phyloP scores from a whole-genome alignment of 1,284 basidiomycete genomes.

The Porogramme epimiltina region DNA sequence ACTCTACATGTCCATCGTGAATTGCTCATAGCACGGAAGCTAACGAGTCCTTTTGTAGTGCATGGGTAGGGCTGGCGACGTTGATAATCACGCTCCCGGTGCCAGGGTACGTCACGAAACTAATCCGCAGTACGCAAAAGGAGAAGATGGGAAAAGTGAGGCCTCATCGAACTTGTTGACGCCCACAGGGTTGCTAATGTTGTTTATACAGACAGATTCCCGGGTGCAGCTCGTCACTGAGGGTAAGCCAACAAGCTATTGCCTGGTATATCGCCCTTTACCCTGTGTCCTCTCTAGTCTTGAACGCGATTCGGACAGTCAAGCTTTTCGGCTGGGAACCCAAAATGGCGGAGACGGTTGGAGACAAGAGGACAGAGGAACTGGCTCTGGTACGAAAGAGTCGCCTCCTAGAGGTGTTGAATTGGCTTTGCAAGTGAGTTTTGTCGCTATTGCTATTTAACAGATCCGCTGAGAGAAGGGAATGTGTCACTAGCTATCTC shows the following conservation, averaged over 20 bases:
- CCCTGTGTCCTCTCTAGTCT: constrained; percentile 26
- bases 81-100: constrained; percentile 55
- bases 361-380: constrained; percentile 52
- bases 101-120: constrained; percentile 36
- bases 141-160: constrained; percentile 31
- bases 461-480: not conserved
- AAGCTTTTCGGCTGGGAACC: constrained; percentile 64
- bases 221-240: constrained; percentile 51
- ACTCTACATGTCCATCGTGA: not conserved
- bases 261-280: not conserved
- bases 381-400: constrained; percentile 45
- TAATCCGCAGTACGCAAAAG: constrained; percentile 23
- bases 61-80: constrained; percentile 49
- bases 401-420: constrained; percentile 39
- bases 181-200: no score
- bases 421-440: constrained; percentile 37
- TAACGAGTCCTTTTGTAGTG: constrained; percentile 23
- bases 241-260: constrained; percentile 26
- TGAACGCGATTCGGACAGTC: constrained; percentile 46
- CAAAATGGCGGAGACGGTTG: constrained; percentile 42
- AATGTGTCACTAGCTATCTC: no score
- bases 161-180: constrained; percentile 13
- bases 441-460: constrained; percentile 24
- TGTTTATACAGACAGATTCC: constrained; percentile 39
- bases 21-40: not conserved